phyloP scores from a whole-genome alignment of 176 grass and related monocot species.

The Avena atlantica region DNA sequence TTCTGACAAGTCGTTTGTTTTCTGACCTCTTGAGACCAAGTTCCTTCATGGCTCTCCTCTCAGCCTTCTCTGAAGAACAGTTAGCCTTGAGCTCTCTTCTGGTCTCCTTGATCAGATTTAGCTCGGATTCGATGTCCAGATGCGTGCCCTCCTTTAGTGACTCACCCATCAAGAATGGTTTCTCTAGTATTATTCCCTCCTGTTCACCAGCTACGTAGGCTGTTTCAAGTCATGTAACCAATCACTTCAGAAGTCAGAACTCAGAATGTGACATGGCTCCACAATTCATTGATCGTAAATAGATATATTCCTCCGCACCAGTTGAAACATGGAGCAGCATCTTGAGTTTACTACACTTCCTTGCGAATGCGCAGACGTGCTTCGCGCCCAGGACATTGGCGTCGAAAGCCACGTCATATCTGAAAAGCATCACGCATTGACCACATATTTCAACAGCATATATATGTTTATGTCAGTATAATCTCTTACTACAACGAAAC shows the following conservation, averaged over 20 bases:
- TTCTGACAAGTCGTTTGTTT: too few relatives aligned
- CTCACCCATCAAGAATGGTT: constrained; percentile 53
- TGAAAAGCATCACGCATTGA: background rate
- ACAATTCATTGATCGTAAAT: background rate
- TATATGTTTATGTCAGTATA: background rate
- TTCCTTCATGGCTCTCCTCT: constrained; percentile 69
- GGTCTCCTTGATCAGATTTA: constrained; percentile 51
- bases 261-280: background rate
- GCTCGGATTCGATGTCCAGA: constrained; percentile 63
- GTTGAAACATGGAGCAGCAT: constrained; percentile 79
- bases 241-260: background rate
- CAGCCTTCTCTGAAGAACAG: constrained; percentile 3
- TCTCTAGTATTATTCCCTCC: constrained; percentile 59
- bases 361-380: constrained; percentile 58
- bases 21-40: constrained; percentile 67
- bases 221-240: constrained; percentile 10
- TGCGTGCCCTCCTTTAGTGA: constrained; percentile 44
- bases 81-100: constrained; percentile 37
- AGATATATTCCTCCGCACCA: constrained; percentile 29
- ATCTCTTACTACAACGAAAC: background rate
- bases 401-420: constrained; percentile 62
- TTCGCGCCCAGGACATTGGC: constrained; percentile 53
- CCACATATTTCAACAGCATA: too few relatives aligned
- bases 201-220: constrained; percentile 63
- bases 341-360: constrained; percentile 56